phyloP scores from a whole-genome alignment of 345 rosid species.

The Populus simonii region DNA sequence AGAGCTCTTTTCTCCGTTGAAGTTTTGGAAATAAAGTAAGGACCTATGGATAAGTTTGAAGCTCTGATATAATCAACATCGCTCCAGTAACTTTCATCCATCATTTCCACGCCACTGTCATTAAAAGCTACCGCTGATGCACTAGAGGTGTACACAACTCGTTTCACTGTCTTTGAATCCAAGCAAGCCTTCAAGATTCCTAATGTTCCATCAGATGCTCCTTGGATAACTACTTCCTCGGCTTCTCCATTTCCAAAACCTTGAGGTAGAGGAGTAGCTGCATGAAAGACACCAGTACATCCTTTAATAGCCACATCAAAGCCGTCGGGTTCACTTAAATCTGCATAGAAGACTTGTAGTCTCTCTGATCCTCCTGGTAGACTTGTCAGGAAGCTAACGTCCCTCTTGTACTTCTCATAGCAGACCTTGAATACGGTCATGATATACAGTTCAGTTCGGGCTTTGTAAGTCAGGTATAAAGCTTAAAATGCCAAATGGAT shows the following conservation, averaged over 20 bases:
- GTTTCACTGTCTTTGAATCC: conserved; percentile 50
- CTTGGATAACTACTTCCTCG: conserved; percentile 43
- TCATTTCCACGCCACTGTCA: neutral
- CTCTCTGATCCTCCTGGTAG: conserved; percentile 51
- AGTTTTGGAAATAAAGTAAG: conserved; percentile 30
- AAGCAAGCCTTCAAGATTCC: conserved; percentile 58
- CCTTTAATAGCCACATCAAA: conserved; percentile 25
- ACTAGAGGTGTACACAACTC: conserved; percentile 65
- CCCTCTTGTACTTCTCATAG: conserved; percentile 26
- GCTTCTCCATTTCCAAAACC: conserved; percentile 37
- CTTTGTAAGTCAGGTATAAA: too few species aligned
- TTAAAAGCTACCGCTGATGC: conserved; percentile 18
- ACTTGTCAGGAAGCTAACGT: conserved; percentile 49
- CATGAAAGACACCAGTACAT: conserved; percentile 32
- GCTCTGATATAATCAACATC: conserved; percentile 19
- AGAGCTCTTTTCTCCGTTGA: conserved; percentile 31
- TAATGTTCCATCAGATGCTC: conserved; percentile 44
- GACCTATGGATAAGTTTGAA: neutral
- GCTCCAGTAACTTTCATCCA: conserved; percentile 41
- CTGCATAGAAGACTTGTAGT: conserved; percentile 37
- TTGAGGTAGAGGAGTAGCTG: conserved; percentile 15
- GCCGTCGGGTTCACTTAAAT: conserved; percentile 27
- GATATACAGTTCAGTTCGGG: too few species aligned
- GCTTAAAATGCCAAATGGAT: too few species aligned
- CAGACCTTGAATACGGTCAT: too few species aligned